Evolutionary conservation across 306 rosid genomes (phyloP), one percentile per base, ranked within the genome.

Genomic region (Rosa rugosa): DNA sequence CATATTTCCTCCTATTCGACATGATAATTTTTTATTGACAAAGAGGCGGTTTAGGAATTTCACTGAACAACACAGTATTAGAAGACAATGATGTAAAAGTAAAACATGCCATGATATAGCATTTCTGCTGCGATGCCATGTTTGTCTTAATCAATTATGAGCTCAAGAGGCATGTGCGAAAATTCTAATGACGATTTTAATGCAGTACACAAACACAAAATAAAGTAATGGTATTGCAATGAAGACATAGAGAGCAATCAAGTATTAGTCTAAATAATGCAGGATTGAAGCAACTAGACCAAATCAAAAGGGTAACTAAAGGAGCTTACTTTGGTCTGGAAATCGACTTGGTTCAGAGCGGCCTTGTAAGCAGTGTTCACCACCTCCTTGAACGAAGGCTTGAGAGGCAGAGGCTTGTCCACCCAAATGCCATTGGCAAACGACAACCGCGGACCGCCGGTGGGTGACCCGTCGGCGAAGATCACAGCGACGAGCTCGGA

Each of bases 401-500:
- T 88, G 77, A 92, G 85, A 42, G 90, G 38, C 14, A 94, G 86
- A 34, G 92, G 69, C 70, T 77, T 84, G 10, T 94, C 90, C 23
- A 91, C 77, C 97, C 97, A 94, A 23, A 83, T 72, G 41, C 95
- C 91, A 71, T 90, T 75, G 4, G 88, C 90, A 75, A 87, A 92
- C 6, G 88, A 77, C 79, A 94, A 81, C 41, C 80, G 84, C 27
- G 97, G 98, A 3, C 99, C 99, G 20, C 97, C 99, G 69, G 53
- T 40, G 62, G 86, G 75, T 45, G 86, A 73, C 5, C 80, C 95
- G n/a, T 94, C 97, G 27, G 90, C 34, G 76, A 91, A 80, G 11
- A 92, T 87, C 5, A 79, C 83, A 60, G 91, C 27, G 50, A 85
- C 84, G 72, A 87, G 84, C 85, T 92, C 86, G 47, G 93, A 86